Base-by-base conservation (phyloP, 225 moss, liverwort and hornwort genomes). In the Sphagnum tenellum region DNA sequence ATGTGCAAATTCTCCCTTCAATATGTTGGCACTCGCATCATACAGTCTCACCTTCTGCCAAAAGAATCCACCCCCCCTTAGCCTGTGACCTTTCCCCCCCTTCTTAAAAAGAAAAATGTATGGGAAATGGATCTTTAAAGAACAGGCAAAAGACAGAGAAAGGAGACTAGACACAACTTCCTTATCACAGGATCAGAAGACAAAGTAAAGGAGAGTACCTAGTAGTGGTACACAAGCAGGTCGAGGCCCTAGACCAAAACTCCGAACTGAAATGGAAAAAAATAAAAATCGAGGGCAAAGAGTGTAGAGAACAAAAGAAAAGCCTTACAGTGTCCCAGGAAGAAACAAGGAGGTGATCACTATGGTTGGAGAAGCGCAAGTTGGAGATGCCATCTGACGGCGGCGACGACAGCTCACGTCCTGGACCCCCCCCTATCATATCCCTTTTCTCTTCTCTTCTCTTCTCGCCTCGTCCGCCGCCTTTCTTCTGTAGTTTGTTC, bases 291-390 rank as follows among this genome's bases (percentile, higher is more conserved):
- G 47, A 12, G 8, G 61, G 45, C 11, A 64, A 49, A 51, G 9
- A 44, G n/a, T 9, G 62, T 12, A 45, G 52, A 5, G 50, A 8
- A 44, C 49, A 14, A 45, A 44, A 55, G 4, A 29, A 7, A 46
- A 52, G 48, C 89, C 94, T 85, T 50, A 94, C 94, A 60, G 82
- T 67, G 73, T 96, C 96, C 96, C 96, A 96, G 2, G 96, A 96
- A 0, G 96, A 96, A 47, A 92, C 92, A 51, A 96, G 83, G 63
- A 96, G 71, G 66, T 96, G 92, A 65, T 96, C 96, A 71, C 96
- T 96, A 68, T 86, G 92, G 75, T 98, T 98, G 56, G 92, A 92
- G 63, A 98, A 98, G 5, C 96, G 85, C 47, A 98, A 79, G 76
- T 92, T 98, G 55, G 92, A 89, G 67, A 98, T 90, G 55, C 96